These are phyloP conservation scores for Aspergillus spinulosporus DNA, from an alignment of 2,329 filamentous ascomycete genomes.

Conservation along the genomic window DNA sequence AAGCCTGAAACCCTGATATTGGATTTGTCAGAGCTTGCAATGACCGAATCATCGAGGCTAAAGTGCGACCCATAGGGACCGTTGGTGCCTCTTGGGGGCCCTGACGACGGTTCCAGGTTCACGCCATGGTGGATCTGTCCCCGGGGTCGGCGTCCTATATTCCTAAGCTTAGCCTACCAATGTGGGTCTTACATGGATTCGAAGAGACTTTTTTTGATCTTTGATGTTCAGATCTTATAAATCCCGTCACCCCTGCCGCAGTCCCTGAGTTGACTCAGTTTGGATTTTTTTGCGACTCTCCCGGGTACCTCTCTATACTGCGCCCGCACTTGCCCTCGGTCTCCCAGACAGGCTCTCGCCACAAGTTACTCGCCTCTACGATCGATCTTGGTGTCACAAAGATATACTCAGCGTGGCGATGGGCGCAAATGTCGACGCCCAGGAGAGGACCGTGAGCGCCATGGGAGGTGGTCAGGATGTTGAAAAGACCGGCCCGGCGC, in stretches of 20 bases:
- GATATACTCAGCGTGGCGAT: constrained; percentile 10
- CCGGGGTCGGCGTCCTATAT: constrained; percentile 5
- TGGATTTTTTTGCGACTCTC: background rate
- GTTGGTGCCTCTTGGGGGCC: background rate
- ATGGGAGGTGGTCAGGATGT: constrained; percentile 19
- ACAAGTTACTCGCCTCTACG: background rate
- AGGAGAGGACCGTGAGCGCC: constrained; percentile 24
- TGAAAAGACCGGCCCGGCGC: constrained; percentile 10
- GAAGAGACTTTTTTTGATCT: background rate
- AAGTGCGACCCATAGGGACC: background rate
- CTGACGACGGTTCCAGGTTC: background rate
- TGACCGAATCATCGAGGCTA: background rate
- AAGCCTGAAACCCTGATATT: background rate
- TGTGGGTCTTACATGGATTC: constrained; percentile 2
- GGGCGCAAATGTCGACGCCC: constrained; percentile 27
- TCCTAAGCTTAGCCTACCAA: constrained; percentile 18
- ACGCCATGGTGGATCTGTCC: constrained; percentile 4
- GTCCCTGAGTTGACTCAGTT: background rate
- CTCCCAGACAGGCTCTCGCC: background rate
- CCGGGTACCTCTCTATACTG: background rate
- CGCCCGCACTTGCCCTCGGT: background rate
- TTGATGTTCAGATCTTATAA: background rate
- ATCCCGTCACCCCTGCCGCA: constrained; percentile 2
- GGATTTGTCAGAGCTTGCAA: background rate
- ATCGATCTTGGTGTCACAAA: background rate